Evolutionary conservation across 441 rosid species (phyloP), one percentile per base, ranked within the genome.

Genomic region (Breynia disticha): DNA sequence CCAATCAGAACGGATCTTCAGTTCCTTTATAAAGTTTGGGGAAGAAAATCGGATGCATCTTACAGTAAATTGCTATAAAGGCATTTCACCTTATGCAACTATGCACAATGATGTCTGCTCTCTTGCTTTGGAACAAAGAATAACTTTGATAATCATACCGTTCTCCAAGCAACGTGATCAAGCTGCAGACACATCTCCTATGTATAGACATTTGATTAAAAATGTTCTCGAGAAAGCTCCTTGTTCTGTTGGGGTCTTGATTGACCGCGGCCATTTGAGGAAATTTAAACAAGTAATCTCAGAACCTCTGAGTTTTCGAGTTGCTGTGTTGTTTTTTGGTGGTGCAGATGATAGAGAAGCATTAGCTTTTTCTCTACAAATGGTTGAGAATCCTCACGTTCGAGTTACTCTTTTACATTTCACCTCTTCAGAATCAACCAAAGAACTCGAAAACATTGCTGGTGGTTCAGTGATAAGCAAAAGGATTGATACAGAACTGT

Each of bases 181-280:
- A 20, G 48, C 77, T 43, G 78, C 72, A 54, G 79, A 76, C 1
- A 72, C 90, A 13, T 63, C 77, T 8, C 70, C 76, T 4, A 79
- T 72, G 17, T 78, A 74, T 54, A 67, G 78, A 17, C 75, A 74
- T 74, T 67, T 85, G 16, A 90, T 86, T 57, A 65, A 49, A 62
- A 71, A 66, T 59, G 89, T 90, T 16, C 77, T 90, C 7, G 69
- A 74, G 19, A 67, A 70, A 9, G 89, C 95, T 1, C 87, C 87
- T 0, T 86, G 94, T 55, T 86, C 95, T 0, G 50, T 74, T 5
- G 82, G 72, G 35, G 57, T 67, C 7, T 38, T 66, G 8, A 63
- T 73, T 7, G 68, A 69, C 14, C 3, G 1, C 58, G 7, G 17
- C 1, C 8, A 2, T 0, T 5, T 1, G 11, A 9, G 24, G 12